A percentile compares a stretch with the other conserved stretches of the same genome.
phyloP scores from a whole-genome alignment of 768 basidiomycete species.

The Lactifluus hygrophoroides region DNA sequence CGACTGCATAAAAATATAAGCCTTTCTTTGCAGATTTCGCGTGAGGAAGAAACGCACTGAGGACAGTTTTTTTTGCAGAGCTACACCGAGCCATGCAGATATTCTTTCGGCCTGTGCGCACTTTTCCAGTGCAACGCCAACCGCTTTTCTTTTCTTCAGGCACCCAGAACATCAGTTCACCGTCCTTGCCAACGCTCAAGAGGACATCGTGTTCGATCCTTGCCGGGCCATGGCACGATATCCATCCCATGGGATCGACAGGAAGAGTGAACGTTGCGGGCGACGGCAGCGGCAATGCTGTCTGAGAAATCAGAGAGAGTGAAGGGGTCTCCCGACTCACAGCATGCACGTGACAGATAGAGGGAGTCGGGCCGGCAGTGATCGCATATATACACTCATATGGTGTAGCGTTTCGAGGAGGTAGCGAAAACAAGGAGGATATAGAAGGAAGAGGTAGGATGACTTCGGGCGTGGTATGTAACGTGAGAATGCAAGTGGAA shows the following conservation, averaged over 20 bases:
- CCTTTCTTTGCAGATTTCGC: background rate
- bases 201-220: slow-evolving; percentile 56
- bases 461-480: slow-evolving; percentile 42
- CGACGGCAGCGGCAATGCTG: slow-evolving; percentile 42
- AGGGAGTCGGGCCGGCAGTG: slow-evolving; percentile 41
- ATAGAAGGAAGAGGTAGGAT: slow-evolving; percentile 42
- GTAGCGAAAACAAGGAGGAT: slow-evolving; percentile 57
- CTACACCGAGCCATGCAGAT: slow-evolving; percentile 76
- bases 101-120: slow-evolving; percentile 58
- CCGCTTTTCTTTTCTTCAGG: slow-evolving; percentile 27
- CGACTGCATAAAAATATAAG: slow-evolving; percentile 38
- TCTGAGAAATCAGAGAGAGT: slow-evolving; percentile 41
- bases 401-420: slow-evolving; percentile 28
- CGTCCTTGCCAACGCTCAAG: slow-evolving; percentile 65
- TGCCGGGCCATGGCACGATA: slow-evolving; percentile 22
- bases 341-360: slow-evolving; percentile 48
- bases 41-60: slow-evolving; percentile 44
- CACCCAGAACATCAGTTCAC: slow-evolving; percentile 84
- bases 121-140: slow-evolving; percentile 67
- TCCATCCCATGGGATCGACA: slow-evolving; percentile 88
- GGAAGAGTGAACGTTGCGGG: slow-evolving; percentile 47
- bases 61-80: slow-evolving; percentile 83
- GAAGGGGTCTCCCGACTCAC: slow-evolving; percentile 29
- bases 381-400: slow-evolving; percentile 59
- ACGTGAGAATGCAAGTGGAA: slow-evolving; percentile 37